Conservation (phyloP, 805 yeast genomes). For the Myxozyma vanderwaltii region DNA sequence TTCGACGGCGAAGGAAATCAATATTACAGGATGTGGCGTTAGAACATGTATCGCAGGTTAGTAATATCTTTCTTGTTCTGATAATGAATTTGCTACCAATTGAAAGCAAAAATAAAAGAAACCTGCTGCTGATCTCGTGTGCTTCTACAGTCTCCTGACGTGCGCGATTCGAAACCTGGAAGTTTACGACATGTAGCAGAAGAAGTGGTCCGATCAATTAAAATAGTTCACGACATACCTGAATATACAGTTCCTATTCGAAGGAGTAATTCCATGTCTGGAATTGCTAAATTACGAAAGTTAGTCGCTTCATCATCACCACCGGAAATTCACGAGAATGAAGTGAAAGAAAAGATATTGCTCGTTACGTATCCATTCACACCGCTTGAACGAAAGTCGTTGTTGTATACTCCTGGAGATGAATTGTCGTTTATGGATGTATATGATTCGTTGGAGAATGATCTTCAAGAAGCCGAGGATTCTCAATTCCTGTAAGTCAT, state of each 20-base stretch:
- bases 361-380: slow-evolving; percentile 25
- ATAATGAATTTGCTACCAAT: too few species aligned
- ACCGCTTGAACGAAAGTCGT: neutral
- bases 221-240: slow-evolving; percentile 19
- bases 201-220: slow-evolving; percentile 3
- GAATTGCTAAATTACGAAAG: slow-evolving; percentile 7
- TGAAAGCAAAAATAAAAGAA: too few species aligned
- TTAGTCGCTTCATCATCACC: neutral
- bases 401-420: slow-evolving; percentile 7
- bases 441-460: slow-evolving; percentile 21
- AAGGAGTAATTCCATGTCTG: slow-evolving; percentile 26
- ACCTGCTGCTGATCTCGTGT: too few species aligned
- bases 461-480: slow-evolving; percentile 24
- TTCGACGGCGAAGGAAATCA: slow-evolving; percentile 31
- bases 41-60: slow-evolving; percentile 30
- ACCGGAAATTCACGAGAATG: neutral
- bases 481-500: slow-evolving; percentile 7
- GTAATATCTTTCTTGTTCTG: neutral
- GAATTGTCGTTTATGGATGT: slow-evolving; percentile 19
- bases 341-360: neutral
- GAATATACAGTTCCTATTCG: slow-evolving; percentile 29
- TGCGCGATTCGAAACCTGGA: slow-evolving; percentile 11
- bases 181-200: slow-evolving; percentile 20
- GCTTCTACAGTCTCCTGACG: slow-evolving; percentile 2
- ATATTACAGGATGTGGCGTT: slow-evolving; percentile 30